A percentile compares a stretch with the other conserved stretches of the same genome.
These are phyloP conservation scores for Parasarocladium wereldwijsianum DNA, from an alignment of 2,329 filamentous ascomycete genomes.

Conservation along the genomic window DNA sequence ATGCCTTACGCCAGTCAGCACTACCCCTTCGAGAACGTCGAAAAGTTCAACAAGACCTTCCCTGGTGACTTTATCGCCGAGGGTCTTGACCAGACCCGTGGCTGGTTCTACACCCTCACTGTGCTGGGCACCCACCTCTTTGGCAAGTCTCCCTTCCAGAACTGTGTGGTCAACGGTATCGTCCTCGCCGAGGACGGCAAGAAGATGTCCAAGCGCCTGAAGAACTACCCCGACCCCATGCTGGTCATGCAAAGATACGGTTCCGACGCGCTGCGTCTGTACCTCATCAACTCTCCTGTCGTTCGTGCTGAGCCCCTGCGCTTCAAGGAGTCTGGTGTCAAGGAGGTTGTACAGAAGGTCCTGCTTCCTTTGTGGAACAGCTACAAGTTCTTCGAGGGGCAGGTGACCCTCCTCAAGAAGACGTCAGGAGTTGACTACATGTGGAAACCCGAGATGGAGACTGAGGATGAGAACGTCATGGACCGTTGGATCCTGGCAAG, in stretches of 20 bases:
- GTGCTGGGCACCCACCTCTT: conserved; percentile 84
- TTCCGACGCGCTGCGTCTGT: conserved; percentile 83
- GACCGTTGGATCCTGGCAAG: conserved; percentile 90
- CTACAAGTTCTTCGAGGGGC: conserved; percentile 90
- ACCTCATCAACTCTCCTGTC: conserved; percentile 92
- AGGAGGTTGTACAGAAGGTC: conserved; percentile 88
- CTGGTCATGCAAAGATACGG: conserved; percentile 79
- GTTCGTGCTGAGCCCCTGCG: conserved; percentile 80
- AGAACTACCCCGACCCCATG: conserved; percentile 86
- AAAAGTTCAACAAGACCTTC: conserved; percentile 66
- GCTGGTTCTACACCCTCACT: conserved; percentile 91
- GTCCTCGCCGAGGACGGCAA: conserved; percentile 90
- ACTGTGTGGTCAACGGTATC: conserved; percentile 92
- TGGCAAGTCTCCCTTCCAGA: conserved; percentile 75
- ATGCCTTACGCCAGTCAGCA: conserved; percentile 90
- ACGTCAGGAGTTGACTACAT: conserved; percentile 60
- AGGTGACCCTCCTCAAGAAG: conserved; percentile 78
- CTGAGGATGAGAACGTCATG: conserved; percentile 80
- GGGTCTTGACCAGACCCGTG: conserved; percentile 82
- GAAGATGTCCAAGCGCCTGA: conserved; percentile 96
- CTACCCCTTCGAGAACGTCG: conserved; percentile 82
- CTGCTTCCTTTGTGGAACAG: conserved; percentile 89
- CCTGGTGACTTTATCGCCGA: conserved; percentile 92
- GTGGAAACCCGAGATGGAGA: conserved; percentile 63
- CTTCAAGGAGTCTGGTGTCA: conserved; percentile 86